A percentile compares a stretch with the other conserved stretches of the same genome.
phyloP scores from a whole-genome alignment of 805 yeast genomes.

The Wickerhamiella cacticola region DNA sequence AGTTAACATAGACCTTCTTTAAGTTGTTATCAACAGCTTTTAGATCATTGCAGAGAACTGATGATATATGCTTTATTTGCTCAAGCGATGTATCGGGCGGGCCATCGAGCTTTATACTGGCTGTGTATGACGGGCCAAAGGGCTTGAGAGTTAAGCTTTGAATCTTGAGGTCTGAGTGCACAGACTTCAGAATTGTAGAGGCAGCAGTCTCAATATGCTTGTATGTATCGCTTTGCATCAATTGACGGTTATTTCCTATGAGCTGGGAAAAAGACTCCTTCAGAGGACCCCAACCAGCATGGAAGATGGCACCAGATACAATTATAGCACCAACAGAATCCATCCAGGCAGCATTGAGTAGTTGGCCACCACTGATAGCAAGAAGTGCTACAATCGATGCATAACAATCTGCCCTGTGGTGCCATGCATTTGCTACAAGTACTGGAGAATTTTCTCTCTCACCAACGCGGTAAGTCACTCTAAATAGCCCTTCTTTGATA shows the following conservation, averaged over 20 bases:
- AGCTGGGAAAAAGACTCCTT: conserved; percentile 60
- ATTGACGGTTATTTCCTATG: conserved; percentile 41
- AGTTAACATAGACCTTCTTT: conserved; percentile 20
- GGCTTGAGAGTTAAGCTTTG: conserved; percentile 19
- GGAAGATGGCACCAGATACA: conserved; percentile 70
- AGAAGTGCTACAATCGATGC: conserved; percentile 84
- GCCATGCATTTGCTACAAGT: conserved; percentile 96
- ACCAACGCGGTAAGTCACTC: conserved; percentile 74
- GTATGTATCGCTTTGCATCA: conserved; percentile 15
- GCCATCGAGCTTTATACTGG: conserved; percentile 15
- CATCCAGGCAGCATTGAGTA: conserved; percentile 66
- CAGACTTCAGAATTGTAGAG: conserved; percentile 1
- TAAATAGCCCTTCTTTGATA: conserved; percentile 78
- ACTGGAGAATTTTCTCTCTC: conserved; percentile 70
- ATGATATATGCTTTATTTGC: conserved; percentile 14
- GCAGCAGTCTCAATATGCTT: conserved; percentile 16
- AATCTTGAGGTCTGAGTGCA: conserved; percentile 17
- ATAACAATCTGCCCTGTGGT: conserved; percentile 86
- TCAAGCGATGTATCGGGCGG: not conserved
- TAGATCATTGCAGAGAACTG: conserved; percentile 10
- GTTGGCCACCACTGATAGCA: conserved; percentile 76
- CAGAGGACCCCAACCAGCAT: conserved; percentile 73
- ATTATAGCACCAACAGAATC: conserved; percentile 87
- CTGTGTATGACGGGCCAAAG: conserved; percentile 23
- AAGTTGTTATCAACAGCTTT: conserved; percentile 17